Base-by-base conservation (phyloP, 108 stramenopile genomes). In the Fragilariopsis cylindrus region DNA sequence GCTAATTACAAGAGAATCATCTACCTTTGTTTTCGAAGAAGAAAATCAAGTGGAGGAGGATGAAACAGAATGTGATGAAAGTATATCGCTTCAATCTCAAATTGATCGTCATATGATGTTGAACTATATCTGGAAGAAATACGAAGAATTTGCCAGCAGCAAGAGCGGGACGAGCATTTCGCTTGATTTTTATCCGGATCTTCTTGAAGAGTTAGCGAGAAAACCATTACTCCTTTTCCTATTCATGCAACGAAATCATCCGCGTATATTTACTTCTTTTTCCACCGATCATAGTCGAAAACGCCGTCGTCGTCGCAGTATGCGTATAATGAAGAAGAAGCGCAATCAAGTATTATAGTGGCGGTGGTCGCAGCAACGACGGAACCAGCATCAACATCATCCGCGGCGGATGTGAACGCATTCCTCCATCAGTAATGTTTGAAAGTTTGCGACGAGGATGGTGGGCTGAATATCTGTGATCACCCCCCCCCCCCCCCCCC, bases 191-290 rank as follows among this genome's bases (percentile, higher is more conserved):
- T 63, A 63, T 63, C 46, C 62, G 45, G 45, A 4, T 3, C 15
- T 63, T 9, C 62, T 63, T 15, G 40, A 41, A 3, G 3, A 21
- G 16, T 44, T 63, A 8, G 62, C 42, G 43, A 47, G 19, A 42
- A 63, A 63, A 43, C 46, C 62, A 11, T 9, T 7, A 7, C 43
- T 44, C 9, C 42, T 63, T 4, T 63, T 43, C 42, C 16, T 63
- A 44, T 63, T 63, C 46, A 3, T 63, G 7, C 40, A 40, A 45
- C 39, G 40, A 15, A 41, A 63, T 15, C 43, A 63, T 15, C 62
- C 62, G n/a, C 40, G 45, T n/a, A 9, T 63, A 43, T 63, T 63
- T 41, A 44, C 43, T 63, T 45, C 62, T n/a, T 43, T 43, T 8
- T 30, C 30, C 30, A 7, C 42, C 8, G 43, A 43, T 4, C 40